Conservation (phyloP, 164 flowering plant species). For the Vitis riparia region DNA sequence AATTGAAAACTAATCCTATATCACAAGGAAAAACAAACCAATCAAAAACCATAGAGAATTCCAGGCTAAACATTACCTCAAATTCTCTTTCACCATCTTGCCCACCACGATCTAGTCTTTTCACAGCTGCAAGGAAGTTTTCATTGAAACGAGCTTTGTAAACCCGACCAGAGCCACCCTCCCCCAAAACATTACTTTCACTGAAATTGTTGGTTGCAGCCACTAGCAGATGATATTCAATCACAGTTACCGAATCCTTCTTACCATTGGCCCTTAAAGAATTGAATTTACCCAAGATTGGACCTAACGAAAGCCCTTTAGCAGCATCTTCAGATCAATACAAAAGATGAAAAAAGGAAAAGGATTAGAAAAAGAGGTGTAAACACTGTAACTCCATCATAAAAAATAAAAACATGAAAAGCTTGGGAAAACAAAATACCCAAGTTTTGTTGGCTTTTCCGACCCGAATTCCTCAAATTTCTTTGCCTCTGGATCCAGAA, state of each 20-base stretch:
- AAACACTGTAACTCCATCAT: not conserved
- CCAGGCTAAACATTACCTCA: conserved; percentile 42
- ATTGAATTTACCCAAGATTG: conserved; percentile 39
- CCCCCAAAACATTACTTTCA: conserved; percentile 59
- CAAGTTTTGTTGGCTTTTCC: conserved; percentile 13
- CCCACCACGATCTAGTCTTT: conserved; percentile 50
- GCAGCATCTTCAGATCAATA: conserved; percentile 37
- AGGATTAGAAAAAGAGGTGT: not conserved
- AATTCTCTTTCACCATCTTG: conserved; percentile 61
- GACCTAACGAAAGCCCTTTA: conserved; percentile 39
- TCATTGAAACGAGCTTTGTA: conserved; percentile 68
- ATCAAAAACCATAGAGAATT: not conserved
- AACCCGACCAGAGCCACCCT: conserved; percentile 69
- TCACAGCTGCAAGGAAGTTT: conserved; percentile 61
- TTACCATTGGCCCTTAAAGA: conserved; percentile 42
- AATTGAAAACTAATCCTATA: not conserved
- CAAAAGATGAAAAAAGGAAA: not conserved
- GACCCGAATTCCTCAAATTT: conserved; percentile 19
- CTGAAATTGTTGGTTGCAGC: conserved; percentile 71
- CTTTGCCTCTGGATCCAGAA: conserved; percentile 35
- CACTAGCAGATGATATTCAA: conserved; percentile 67
- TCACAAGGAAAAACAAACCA: not conserved
- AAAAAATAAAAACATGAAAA: conserved; percentile 1
- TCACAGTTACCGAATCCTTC: conserved; percentile 53
- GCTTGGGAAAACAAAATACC: conserved; percentile 22